phyloP scores from a whole-genome alignment of 2,329 filamentous ascomycete genomes.

The Ophiostoma tasmaniense region DNA sequence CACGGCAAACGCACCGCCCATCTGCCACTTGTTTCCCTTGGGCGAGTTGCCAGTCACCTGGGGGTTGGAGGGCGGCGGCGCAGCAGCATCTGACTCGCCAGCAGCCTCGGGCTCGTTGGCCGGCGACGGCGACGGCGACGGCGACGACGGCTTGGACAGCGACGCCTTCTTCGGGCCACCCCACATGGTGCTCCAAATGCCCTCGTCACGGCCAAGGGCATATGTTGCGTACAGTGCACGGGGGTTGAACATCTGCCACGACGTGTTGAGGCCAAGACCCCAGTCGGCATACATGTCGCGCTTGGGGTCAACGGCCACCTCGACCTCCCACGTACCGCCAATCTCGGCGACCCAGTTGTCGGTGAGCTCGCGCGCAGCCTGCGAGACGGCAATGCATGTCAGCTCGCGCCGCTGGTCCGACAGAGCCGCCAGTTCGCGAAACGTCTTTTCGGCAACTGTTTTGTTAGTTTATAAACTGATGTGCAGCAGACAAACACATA shows the following conservation, averaged over 20 bases:
- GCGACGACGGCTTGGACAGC: slow-evolving; percentile 9
- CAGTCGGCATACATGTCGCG: slow-evolving; percentile 55
- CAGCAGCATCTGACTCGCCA: background rate
- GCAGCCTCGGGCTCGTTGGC: slow-evolving; percentile 3
- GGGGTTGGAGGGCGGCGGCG: background rate
- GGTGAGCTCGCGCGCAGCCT: slow-evolving; percentile 45
- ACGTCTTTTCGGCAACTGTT: slow-evolving; percentile 60
- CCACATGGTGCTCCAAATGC: slow-evolving; percentile 50
- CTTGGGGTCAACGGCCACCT: slow-evolving; percentile 49
- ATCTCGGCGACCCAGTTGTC: slow-evolving; percentile 49
- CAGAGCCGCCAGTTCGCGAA: slow-evolving; percentile 44
- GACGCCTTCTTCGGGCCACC: slow-evolving; percentile 29
- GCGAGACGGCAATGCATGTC: slow-evolving; percentile 54
- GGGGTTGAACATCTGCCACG: slow-evolving; percentile 56
- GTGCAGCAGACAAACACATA: slow-evolving; percentile 28
- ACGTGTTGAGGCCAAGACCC: slow-evolving; percentile 54
- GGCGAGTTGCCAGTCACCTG: background rate
- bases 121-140: slow-evolving; percentile 9
- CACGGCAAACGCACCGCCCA: slow-evolving; percentile 54
- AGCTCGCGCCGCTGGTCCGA: slow-evolving; percentile 42
- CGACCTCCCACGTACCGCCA: slow-evolving; percentile 48
- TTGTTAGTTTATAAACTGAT: background rate
- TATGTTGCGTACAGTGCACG: slow-evolving; percentile 48
- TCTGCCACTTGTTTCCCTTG: slow-evolving; percentile 62
- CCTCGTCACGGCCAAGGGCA: slow-evolving; percentile 50